Percentiles rank a stretch among this genome's conserved stretches.
Evolutionary conservation across 805 yeast species (phyloP).

Genomic region (Wickerhamomyces kurtzmanii): DNA sequence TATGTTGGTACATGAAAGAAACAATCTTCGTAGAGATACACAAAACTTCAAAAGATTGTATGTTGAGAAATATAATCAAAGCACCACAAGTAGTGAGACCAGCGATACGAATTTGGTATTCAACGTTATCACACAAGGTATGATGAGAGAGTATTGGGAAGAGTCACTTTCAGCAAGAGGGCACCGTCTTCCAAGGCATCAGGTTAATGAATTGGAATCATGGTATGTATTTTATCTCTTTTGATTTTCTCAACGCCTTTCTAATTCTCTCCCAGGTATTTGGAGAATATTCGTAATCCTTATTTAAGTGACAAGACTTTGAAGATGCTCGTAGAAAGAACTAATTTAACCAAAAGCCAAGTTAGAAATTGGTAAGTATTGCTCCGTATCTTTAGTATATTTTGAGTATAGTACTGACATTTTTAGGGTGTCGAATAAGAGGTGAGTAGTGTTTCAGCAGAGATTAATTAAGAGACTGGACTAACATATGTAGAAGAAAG

Average conservation of each 20-base stretch:
- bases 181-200: slow-evolving; percentile 2
- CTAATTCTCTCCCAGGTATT: slow-evolving; percentile 6
- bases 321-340: slow-evolving; percentile 3
- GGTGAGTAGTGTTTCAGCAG: too few relatives aligned
- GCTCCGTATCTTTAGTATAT: too few relatives aligned
- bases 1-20: too few relatives aligned
- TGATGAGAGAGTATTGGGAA: background rate
- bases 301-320: slow-evolving; percentile 9
- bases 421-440: slow-evolving; percentile 2
- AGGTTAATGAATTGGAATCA: slow-evolving; percentile 2
- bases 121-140: background rate
- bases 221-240: slow-evolving; percentile 3
- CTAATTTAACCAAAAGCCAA: slow-evolving; percentile 9
- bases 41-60: too few relatives aligned
- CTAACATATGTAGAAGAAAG: too few relatives aligned
- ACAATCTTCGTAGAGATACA: too few relatives aligned
- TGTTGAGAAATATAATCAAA: too few relatives aligned
- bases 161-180: slow-evolving; percentile 1
- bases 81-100: too few relatives aligned
- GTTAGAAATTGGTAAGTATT: slow-evolving; percentile 14
- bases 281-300: slow-evolving; percentile 9
- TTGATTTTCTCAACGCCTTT: background rate
- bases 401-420: slow-evolving; percentile 3
- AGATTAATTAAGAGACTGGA: too few relatives aligned
- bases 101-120: too few relatives aligned